Evolutionary conservation across 768 basidiomycete genomes (phyloP), one percentile per base, ranked within the genome.

Genomic region (Podaxis mareebaensis): DNA sequence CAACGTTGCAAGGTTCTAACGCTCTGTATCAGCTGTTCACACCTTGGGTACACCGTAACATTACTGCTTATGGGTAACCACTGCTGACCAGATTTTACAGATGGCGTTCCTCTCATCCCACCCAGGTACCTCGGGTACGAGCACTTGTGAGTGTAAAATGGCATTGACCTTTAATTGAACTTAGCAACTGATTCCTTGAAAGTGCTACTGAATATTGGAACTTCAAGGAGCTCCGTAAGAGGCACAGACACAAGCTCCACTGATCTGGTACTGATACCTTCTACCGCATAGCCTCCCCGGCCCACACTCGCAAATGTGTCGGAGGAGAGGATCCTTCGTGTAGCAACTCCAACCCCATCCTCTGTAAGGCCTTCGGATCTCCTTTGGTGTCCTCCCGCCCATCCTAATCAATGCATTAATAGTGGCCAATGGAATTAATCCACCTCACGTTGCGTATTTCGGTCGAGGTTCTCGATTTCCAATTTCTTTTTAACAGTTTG

Each of bases 101-200:
- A 85, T 63, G 82, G 83, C 10, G 80, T 85, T 5, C 83, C 84
- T 3, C 83, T 81, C 6, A 77, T 85, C 65, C 71, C 85, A 49
- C 79, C 79, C 28, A 72, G 75, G 57, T 65, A 26, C 36, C 70
- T 82, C 13, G 83, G 82, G 13, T 85, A 85, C 67, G 74, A 68
- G 46, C 84, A 84, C 61, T 82, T 74, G 74, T 75, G 76, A 71
- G 83, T 67, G 57, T 22, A 36, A 1, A 10, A 69, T 53, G 12
- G 22, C 17, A 38, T 30, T 13, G 7, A 24, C 4, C 33, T 20
- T 51, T 15, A 36, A 54, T 11, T 51, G 62, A 53, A 38, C 33
- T 33, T 33, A 17, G 26, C 4, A 33, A 3, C 12, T 46, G 17
- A 26, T n/a, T 36, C 28, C 12, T 26, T 11, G 4, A 2, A 58